Evolutionary conservation across 1,139 yeast genomes (phyloP), one percentile per base, ranked within the genome.

Genomic region (Kurtzmaniella quercitrusa): DNA sequence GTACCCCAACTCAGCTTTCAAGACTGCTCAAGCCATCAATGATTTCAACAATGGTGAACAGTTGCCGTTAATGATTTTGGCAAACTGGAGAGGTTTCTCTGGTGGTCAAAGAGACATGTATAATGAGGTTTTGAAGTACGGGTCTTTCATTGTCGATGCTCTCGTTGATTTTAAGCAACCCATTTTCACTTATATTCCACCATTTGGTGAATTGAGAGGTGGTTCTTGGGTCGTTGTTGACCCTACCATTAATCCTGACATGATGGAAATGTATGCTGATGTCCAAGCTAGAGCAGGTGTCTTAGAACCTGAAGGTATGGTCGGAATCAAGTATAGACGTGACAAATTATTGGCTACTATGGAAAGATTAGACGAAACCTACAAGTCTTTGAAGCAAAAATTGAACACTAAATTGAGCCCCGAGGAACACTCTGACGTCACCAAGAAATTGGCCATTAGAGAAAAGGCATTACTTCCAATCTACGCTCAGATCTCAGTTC

Each of bases 51-150:
- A 89, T 62, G 98, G 98, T 77, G 98, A 93, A 68, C 94, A 90
- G 68, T 78, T 93, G 59, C 98, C 98, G 51, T 77, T 93, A 66
- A 89, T 93, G 95, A 90, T 93, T 55, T 73, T 93, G 58, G 98
- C 98, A 47, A 93, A 93, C 79, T 93, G 98, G 98, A 86, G 98
- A 82, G 98, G 98, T 61, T 93, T 93, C 81, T 90, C 97, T 53
- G 98, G 98, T 75, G 98, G 98, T 68, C 98, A 94, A 75, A 86
- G 97, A 65, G 98, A 93, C 68, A 93, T 93, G 98, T 94, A 86
- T 79, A 89, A 91, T 60, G 98, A 93, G 71, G 96, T 93, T 43
- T 82, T 93, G 71, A 93, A 93, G 68, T 93, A 88, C 62, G 98
- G 98, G 63, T 83, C 98, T 3, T 90, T 77, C 67, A 93, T 93